Percentiles rank a stretch among this genome's conserved stretches.
These are phyloP conservation scores for Carex scoparia DNA, from an alignment of 176 grass and related monocot genomes.

Conservation along the genomic window DNA sequence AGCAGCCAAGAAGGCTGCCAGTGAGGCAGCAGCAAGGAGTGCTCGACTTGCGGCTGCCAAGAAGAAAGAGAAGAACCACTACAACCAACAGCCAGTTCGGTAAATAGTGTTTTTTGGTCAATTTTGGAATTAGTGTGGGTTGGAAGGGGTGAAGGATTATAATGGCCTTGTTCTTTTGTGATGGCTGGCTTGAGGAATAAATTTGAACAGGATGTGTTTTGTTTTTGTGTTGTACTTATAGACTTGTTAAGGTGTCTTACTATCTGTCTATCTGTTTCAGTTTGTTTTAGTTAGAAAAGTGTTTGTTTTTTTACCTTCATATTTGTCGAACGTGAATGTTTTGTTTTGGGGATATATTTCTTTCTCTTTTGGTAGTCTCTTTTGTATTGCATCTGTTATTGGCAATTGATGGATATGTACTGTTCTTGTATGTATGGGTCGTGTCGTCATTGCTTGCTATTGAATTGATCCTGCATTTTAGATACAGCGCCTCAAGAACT, in stretches of 20 bases:
- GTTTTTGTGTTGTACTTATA: slow-evolving; percentile 23
- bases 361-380: background rate
- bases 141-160: background rate
- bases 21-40: slow-evolving; percentile 79
- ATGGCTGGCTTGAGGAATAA: slow-evolving; percentile 8
- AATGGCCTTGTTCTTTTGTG: slow-evolving; percentile 14
- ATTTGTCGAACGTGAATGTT: slow-evolving; percentile 6
- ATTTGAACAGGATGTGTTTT: slow-evolving; percentile 17
- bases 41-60: slow-evolving; percentile 80
- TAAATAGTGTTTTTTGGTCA: slow-evolving; percentile 29
- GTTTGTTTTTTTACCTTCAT: background rate
- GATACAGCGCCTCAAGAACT: too few relatives aligned
- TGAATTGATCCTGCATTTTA: too few relatives aligned
- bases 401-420: background rate
- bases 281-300: slow-evolving; percentile 10
- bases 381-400: background rate
- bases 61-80: slow-evolving; percentile 99
- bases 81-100: slow-evolving; percentile 97
- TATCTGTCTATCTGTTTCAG: slow-evolving; percentile 3
- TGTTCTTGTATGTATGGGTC: too few relatives aligned
- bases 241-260: background rate
- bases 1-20: slow-evolving; percentile 67
- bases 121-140: slow-evolving; percentile 15
- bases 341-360: background rate
- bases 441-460: too few relatives aligned